Conservation (phyloP, 2,329 filamentous ascomycete genomes). For the Blastomyces gilchristii region DNA sequence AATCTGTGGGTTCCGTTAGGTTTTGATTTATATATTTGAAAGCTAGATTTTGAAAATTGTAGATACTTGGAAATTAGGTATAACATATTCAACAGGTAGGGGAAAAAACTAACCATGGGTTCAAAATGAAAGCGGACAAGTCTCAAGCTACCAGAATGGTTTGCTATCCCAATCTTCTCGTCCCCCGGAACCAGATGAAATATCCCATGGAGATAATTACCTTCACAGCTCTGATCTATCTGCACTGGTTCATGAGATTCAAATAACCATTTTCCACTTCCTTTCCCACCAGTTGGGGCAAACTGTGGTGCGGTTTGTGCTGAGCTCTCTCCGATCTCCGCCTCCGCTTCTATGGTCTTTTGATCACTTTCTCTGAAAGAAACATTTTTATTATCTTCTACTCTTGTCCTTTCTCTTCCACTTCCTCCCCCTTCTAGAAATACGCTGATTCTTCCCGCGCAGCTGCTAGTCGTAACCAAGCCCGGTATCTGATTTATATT, state of each 20-base stretch:
- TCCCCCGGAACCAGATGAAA: slow-evolving; percentile 36
- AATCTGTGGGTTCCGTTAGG: slow-evolving; percentile 48
- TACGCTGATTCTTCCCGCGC: slow-evolving; percentile 75
- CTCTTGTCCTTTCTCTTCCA: slow-evolving; percentile 8
- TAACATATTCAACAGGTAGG: neutral
- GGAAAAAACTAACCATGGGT: slow-evolving; percentile 61
- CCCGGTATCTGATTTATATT: slow-evolving; percentile 66
- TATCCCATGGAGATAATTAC: slow-evolving; percentile 24
- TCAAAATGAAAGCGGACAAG: slow-evolving; percentile 84
- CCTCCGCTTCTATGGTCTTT: slow-evolving; percentile 16
- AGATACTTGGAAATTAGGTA: neutral
- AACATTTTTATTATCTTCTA: slow-evolving; percentile 5
- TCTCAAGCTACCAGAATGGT: slow-evolving; percentile 39
- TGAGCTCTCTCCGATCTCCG: slow-evolving; percentile 16
- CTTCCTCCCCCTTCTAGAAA: slow-evolving; percentile 68
- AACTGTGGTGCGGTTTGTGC: slow-evolving; percentile 22
- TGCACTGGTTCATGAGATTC: slow-evolving; percentile 68
- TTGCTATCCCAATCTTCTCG: slow-evolving; percentile 22
- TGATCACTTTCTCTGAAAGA: slow-evolving; percentile 15
- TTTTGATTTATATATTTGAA: neutral
- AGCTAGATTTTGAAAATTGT: neutral
- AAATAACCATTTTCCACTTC: slow-evolving; percentile 74
- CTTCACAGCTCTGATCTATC: slow-evolving; percentile 20
- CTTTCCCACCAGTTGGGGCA: slow-evolving; percentile 70
- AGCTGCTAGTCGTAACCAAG: slow-evolving; percentile 86